A percentile compares a stretch with the other conserved stretches of the same genome.
phyloP scores from a whole-genome alignment of 2,329 filamentous ascomycete genomes.

The Penicillium corylophilum region DNA sequence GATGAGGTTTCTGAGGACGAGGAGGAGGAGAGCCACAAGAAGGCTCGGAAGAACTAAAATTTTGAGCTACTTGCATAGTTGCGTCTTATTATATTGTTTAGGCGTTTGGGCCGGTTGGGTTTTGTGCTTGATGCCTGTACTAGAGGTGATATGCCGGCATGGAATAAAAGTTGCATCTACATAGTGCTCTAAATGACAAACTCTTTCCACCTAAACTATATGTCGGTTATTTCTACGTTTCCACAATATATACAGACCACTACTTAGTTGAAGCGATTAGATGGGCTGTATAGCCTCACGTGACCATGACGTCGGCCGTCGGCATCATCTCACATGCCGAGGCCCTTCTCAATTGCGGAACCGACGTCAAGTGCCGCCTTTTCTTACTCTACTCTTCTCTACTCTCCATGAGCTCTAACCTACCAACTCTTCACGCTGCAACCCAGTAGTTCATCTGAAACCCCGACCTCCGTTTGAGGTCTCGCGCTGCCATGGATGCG shows the following conservation, averaged over 20 bases:
- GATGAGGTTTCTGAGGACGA: conserved; percentile 40
- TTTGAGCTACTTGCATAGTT: conserved; percentile 22
- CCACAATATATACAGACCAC: not conserved
- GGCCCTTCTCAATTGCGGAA: conserved; percentile 30
- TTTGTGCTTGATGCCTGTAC: conserved; percentile 22
- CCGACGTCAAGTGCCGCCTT: conserved; percentile 31
- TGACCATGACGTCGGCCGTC: conserved; percentile 36
- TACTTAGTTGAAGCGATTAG: not conserved
- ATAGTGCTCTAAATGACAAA: not conserved
- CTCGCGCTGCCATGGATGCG: conserved; percentile 34
- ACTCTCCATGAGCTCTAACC: conserved; percentile 12
- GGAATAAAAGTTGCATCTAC: conserved; percentile 15
- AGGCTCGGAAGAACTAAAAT: conserved; percentile 29
- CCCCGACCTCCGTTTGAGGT: conserved; percentile 28
- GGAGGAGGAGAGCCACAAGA: conserved; percentile 38
- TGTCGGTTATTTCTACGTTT: no score
- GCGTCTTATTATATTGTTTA: conserved; percentile 18
- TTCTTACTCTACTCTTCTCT: conserved; percentile 14
- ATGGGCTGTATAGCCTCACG: conserved; percentile 20
- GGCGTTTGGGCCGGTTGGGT: conserved; percentile 27
- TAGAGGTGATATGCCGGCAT: conserved; percentile 22
- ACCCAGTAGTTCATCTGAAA: conserved; percentile 14
- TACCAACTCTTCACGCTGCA: conserved; percentile 9
- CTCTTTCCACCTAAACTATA: not conserved
- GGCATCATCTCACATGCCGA: conserved; percentile 41